Evolutionary conservation across 805 yeast species (phyloP), one percentile per base, ranked within the genome.

Genomic region (Alloascoidea hylecoeti): DNA sequence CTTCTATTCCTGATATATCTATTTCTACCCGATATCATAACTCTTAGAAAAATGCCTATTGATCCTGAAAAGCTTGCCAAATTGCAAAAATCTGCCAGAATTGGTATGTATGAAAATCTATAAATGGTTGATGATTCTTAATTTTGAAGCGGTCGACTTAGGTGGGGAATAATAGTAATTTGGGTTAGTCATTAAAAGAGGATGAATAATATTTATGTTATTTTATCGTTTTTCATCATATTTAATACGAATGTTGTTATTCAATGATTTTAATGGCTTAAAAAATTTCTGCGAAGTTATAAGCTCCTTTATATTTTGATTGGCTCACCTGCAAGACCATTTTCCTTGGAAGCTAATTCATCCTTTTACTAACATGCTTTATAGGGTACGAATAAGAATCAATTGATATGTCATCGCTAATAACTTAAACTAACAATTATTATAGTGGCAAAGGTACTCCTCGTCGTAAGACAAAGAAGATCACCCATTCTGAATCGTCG

Each of bases 51-150:
- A 41, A 81, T 81, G 94, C 88, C 88, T 63, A 70, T 81, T 62
- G 95, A 86, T 67, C 94, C 88, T 69, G 95, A 80, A 64, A 85
- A 84, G 68, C 69, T 81, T 68, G 94, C 94, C 54, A 85, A 82
- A 68, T 71, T 80, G 50, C 73, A 82, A 56, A 72, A 82, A 63
- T 69, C 73, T 66, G 78, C 72, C 69, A 88, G 92, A 57, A 78
- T 80, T 52, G 92, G 88, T 56, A 66, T 58, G 56, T 44, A 33
- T n/a, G 30, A 13, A 13, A 15, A 19, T 15, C 15, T 18, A 14
- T 17, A 14, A 4, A 35, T 23, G 4, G 13, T 13, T 12, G 14
- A 16, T 33, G 15, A 6, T 9, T 32, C 14, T 14, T 39, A n/a
- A 12, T 39, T 15, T 12, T 13, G 15, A 17, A 6, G 5, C 6